Conservation (phyloP, 805 yeast species). For the Candida anglica region DNA sequence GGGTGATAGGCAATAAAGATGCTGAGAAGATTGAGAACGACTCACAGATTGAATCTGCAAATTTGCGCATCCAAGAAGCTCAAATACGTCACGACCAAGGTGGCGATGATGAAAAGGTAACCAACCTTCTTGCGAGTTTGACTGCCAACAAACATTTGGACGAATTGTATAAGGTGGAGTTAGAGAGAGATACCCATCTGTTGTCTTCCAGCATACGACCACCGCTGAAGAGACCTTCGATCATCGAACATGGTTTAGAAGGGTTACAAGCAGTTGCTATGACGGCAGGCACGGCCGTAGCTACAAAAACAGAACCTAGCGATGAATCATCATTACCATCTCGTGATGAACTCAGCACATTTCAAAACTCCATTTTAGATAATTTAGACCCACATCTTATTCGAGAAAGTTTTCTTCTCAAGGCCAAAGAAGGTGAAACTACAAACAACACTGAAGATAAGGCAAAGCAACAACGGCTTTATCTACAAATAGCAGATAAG, state of each 20-base stretch:
- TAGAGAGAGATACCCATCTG: constrained; percentile 3
- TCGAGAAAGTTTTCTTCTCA: constrained; percentile 7
- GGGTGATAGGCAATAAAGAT: background rate
- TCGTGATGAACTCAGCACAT: constrained; percentile 4
- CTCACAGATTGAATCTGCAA: too few relatives aligned
- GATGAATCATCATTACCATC: background rate
- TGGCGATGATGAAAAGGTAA: constrained; percentile 2
- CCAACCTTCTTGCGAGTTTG: constrained; percentile 1
- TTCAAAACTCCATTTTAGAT: constrained; percentile 27
- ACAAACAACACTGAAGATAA: constrained; percentile 4
- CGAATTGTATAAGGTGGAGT: constrained; percentile 1
- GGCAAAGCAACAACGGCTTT: constrained; percentile 11
- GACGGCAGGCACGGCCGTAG: background rate
- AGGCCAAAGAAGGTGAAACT: background rate
- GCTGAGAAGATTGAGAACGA: background rate
- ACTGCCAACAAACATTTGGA: constrained; percentile 2
- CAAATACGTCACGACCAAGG: constrained; percentile 1
- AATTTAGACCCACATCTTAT: constrained; percentile 19
- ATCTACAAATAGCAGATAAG: constrained; percentile 29
- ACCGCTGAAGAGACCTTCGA: background rate
- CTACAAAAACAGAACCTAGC: background rate
- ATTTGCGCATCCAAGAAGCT: constrained; percentile 1
- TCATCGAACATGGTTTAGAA: background rate
- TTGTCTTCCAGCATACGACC: too few relatives aligned
- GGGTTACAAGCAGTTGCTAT: background rate